phyloP scores from a whole-genome alignment of 2,329 filamentous ascomycete genomes.

The Stylonectria norvegica region DNA sequence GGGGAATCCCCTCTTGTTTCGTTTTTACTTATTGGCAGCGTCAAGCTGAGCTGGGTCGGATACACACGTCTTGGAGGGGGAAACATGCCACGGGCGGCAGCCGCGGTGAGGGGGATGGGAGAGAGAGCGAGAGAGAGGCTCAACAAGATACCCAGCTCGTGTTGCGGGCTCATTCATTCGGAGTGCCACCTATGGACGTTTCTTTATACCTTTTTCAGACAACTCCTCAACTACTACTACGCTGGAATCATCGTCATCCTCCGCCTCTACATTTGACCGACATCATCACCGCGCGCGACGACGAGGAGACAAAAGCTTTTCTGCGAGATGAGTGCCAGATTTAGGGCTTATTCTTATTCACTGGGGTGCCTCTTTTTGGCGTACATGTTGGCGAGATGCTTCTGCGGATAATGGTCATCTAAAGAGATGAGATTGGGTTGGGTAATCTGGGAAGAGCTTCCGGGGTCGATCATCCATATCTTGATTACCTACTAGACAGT shows the following conservation, averaged over 20 bases:
- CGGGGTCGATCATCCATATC: slow-evolving; percentile 3
- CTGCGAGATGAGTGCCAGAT: background rate
- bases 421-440: slow-evolving; percentile 11
- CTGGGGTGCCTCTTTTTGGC: too few relatives aligned
- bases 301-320: background rate
- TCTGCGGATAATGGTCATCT: slow-evolving; percentile 8
- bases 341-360: background rate
- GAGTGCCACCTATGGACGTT: slow-evolving; percentile 29
- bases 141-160: slow-evolving; percentile 41
- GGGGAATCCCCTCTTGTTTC: slow-evolving; percentile 13
- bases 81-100: slow-evolving; percentile 8
- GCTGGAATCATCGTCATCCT: slow-evolving; percentile 3
- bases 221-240: slow-evolving; percentile 8
- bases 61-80: slow-evolving; percentile 10
- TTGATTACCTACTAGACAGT: too few relatives aligned
- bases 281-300: background rate
- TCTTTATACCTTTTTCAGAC: slow-evolving; percentile 22
- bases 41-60: slow-evolving; percentile 13
- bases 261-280: background rate
- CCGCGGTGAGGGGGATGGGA: slow-evolving; percentile 13
- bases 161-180: slow-evolving; percentile 35
- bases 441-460: slow-evolving; percentile 6
- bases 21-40: slow-evolving; percentile 8
- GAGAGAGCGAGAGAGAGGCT: slow-evolving; percentile 28
- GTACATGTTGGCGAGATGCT: slow-evolving; percentile 11